Percentiles rank a stretch among this genome's conserved stretches.
Conservation (phyloP, 805 yeast species). For the Candida sphagnicola region DNA sequence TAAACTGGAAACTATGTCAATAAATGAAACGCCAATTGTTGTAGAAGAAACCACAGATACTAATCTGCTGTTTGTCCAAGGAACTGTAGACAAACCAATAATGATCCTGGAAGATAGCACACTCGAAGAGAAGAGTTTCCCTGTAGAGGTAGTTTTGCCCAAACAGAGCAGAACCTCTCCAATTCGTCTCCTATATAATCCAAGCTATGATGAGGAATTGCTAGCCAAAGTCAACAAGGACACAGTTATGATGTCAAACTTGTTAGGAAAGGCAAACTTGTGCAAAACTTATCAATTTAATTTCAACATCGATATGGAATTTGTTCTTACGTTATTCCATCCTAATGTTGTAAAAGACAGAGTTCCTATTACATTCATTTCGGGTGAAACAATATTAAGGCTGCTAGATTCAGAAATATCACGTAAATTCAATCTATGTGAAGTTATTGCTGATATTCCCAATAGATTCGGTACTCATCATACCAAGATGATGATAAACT, state of each 20-base stretch:
- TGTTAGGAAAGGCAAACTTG: slow-evolving; percentile 31
- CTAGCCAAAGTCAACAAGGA: slow-evolving; percentile 18
- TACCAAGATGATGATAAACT: slow-evolving; percentile 62
- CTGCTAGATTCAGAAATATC: slow-evolving; percentile 11
- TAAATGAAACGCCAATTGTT: too few relatives aligned
- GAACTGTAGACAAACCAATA: too few relatives aligned
- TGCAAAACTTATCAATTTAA: slow-evolving; percentile 44
- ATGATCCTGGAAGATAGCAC: too few relatives aligned
- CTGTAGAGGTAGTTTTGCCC: slow-evolving; percentile 9
- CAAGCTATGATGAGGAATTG: slow-evolving; percentile 15
- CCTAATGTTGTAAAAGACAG: slow-evolving; percentile 14
- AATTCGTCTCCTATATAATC: slow-evolving; percentile 22
- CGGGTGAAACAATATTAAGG: slow-evolving; percentile 20
- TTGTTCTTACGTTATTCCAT: slow-evolving; percentile 30
- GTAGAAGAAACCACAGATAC: too few relatives aligned
- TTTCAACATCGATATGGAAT: slow-evolving; percentile 41
- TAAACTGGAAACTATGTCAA: too few relatives aligned
- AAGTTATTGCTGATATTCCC: slow-evolving; percentile 30
- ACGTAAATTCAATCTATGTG: slow-evolving; percentile 18
- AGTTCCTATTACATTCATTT: slow-evolving; percentile 25
- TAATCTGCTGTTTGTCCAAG: too few relatives aligned
- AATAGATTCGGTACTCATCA: slow-evolving; percentile 51
- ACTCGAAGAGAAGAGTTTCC: too few relatives aligned
- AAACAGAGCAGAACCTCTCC: slow-evolving; percentile 11
- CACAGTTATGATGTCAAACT: slow-evolving; percentile 21